Evolutionary conservation across 1,139 yeast species (phyloP), one percentile per base, ranked within the genome.

Genomic region (Geotrichum reessii): DNA sequence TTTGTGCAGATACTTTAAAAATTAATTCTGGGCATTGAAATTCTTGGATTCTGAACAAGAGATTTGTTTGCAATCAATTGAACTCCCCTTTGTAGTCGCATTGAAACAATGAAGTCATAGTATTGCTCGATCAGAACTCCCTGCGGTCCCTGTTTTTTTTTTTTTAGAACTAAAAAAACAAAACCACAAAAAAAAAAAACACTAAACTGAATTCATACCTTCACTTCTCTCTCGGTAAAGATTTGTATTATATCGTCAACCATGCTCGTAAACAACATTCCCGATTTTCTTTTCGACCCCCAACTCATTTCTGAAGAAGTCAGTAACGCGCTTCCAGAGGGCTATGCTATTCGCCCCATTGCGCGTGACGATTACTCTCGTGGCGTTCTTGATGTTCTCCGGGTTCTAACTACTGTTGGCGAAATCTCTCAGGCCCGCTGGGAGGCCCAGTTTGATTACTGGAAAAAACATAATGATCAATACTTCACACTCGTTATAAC

Each of bases 401-500:
- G 71, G 55, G 84, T 76, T 17, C 74, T 84, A 63, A 84, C 88
- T 27, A 77, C 83, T 0, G 87, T 84, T 1, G 89, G 88, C 2
- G 76, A 78, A 19, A 76, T 84, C 57, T 69, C 81, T 17, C 65
- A 70, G 58, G 70, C 66, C 25, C 67, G 71, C 57, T 84, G 81
- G 66, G 67, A 64, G 25, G 74, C 73, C 12, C 75, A 79, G 55
- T 74, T 78, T 63, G 73, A 72, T 54, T 75, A 78, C 67, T 83
- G 87, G 87, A 62, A 67, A 40, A 65, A 73, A 22, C 70, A 73
- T 57, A 72, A 78, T 21, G 76, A 76, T 51, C 71, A 80, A 7
- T 84, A 81, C 73, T 77, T 76, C 63, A 83, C 82, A 7, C 74
- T 79, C 59, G 86, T 84, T 27, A 81, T 84, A 58, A 73, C 78